Evolutionary conservation across 768 basidiomycete species (phyloP), one percentile per base, ranked within the genome.

Genomic region (Tephrocybe sp.): DNA sequence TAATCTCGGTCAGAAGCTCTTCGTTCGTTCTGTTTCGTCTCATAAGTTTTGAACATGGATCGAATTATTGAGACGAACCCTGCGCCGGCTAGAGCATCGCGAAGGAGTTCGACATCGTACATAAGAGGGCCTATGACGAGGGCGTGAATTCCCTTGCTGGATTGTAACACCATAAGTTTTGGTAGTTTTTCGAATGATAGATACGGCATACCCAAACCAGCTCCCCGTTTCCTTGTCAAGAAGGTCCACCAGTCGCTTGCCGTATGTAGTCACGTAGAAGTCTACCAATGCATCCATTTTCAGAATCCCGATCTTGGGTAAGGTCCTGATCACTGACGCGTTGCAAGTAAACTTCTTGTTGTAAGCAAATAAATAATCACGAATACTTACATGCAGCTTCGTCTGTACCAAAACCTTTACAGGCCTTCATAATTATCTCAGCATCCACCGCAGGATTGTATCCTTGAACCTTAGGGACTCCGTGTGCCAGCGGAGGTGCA

Each of bases 81-180:
- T 3, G 60, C 20, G 5, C 72, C 72, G 0, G 41, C 26, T 14
- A 72, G 52, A 0, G 72, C 68, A n/a, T 62, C 59, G 13, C 63
- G 44, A 0, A 66, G 57, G 9, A 74, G 62, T n/a, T 72, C 68
- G 17, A 70, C 67, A 48, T 77, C 75, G 56, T 64, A 75, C 12
- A 59, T 62, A 4, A 77, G 54, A 5, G 75, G 74, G 0, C 75
- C 75, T 2, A 67, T 58, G 0, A 65, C 61, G 6, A 75, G 63
- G 1, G 64, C 72, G 16, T 65, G 62, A 10, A 54, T 43, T 12
- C 48, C 53, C 48, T 39, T 45, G 14, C 53, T 54, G 22, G n/a
- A 26, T 5, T 16, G 22, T 39, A n/a, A 9, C n/a, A 30, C 13
- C 5, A 5, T 48, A 3, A 31, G 46, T 23, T 22, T 12, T 9